phyloP scores from a whole-genome alignment of 352 stramenopile species.

The Phytophthora ohioensis region DNA sequence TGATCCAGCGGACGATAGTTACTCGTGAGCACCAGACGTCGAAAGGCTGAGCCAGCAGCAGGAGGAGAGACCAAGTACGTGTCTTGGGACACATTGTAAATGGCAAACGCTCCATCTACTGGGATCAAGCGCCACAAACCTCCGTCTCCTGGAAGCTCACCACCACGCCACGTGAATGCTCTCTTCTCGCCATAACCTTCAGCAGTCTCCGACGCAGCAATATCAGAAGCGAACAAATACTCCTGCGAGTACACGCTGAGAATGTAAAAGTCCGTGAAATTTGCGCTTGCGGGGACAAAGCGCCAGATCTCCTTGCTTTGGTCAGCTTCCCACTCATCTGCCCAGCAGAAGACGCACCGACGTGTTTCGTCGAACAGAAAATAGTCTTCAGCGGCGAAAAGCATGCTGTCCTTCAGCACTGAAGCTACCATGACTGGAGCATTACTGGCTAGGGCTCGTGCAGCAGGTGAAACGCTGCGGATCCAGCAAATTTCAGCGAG shows the following conservation, averaged over 20 bases:
- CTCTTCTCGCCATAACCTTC: conserved; percentile 23
- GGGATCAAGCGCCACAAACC: conserved; percentile 29
- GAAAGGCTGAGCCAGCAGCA: conserved; percentile 18
- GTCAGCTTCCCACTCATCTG: conserved; percentile 38
- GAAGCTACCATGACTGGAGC: conserved; percentile 38
- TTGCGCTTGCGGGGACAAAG: conserved; percentile 24
- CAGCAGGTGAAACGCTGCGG: conserved; percentile 34
- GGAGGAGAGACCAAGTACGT: conserved; percentile 27
- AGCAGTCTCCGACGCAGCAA: conserved; percentile 16
- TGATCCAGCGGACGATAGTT: conserved; percentile 32
- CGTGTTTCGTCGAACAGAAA: conserved; percentile 46
- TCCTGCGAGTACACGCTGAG: conserved; percentile 30
- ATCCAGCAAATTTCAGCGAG: conserved; percentile 35
- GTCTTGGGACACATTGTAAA: conserved; percentile 30
- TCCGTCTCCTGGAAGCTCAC: conserved; percentile 21
- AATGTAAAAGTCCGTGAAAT: conserved; percentile 37
- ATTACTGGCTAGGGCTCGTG: conserved; percentile 47
- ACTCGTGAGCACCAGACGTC: conserved; percentile 22
- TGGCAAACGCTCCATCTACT: conserved; percentile 25
- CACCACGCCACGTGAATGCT: conserved; percentile 28
- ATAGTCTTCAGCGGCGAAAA: conserved; percentile 39
- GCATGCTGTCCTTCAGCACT: conserved; percentile 23
- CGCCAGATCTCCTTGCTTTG: conserved; percentile 49
- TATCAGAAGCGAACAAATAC: conserved; percentile 27
- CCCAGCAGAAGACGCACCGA: conserved; percentile 55